phyloP scores from a whole-genome alignment of 2,329 filamentous ascomycete species.

The Pestalotiopsis sp. region DNA sequence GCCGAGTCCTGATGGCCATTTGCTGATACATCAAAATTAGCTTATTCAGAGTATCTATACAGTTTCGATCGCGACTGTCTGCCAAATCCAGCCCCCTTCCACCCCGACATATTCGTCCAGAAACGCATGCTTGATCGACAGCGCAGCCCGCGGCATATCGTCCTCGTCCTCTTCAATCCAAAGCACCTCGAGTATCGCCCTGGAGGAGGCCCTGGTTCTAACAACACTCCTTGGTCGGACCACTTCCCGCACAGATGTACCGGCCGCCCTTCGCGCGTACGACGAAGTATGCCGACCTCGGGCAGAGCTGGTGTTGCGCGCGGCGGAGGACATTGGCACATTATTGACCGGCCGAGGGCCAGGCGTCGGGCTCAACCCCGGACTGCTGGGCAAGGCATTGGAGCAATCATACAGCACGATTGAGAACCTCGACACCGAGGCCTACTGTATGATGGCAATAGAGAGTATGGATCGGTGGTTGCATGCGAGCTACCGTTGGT shows the following conservation, averaged over 20 bases:
- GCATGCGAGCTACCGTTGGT: neutral
- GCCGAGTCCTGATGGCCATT: neutral
- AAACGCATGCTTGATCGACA: constrained; percentile 27
- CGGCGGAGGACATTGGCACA: constrained; percentile 20
- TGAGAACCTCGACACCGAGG: constrained; percentile 21
- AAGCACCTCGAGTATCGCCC: constrained; percentile 13
- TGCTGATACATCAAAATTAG: constrained; percentile 16
- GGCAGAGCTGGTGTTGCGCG: constrained; percentile 23
- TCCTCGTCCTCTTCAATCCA: constrained; percentile 20
- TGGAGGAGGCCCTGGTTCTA: constrained; percentile 31
- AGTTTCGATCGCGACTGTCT: constrained; percentile 30
- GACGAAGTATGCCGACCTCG: constrained; percentile 29
- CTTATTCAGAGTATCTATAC: constrained; percentile 33
- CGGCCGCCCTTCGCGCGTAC: constrained; percentile 29
- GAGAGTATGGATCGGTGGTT: constrained; percentile 25
- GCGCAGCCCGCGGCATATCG: constrained; percentile 26
- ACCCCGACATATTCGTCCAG: constrained; percentile 23
- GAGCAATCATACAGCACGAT: constrained; percentile 22
- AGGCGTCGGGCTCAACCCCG: constrained; percentile 22
- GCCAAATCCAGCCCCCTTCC: constrained; percentile 25
- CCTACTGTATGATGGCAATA: constrained; percentile 19
- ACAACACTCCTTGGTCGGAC: constrained; percentile 26
- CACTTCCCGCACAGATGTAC: constrained; percentile 21
- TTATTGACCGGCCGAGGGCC: constrained; percentile 24
- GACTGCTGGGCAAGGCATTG: constrained; percentile 18